Evolutionary conservation across 345 rosid genomes (phyloP).

Genomic region (thale cress (Arabidopsis thaliana)): TAIR10.1 NC_003075.7:14105501-14106000

Average conservation of each 20-base stretch:
- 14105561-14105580: conserved; percentile 1
- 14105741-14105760: conserved; percentile 21
- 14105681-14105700: conserved; percentile 8
- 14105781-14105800: background rate
- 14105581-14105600: conserved; percentile 31
- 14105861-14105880: no score
- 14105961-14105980: background rate
- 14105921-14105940: background rate
- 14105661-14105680: background rate
- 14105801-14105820: background rate
- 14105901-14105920: no score
- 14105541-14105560: background rate
- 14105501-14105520: conserved; percentile 40
- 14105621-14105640: conserved; percentile 36
- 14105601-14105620: conserved; percentile 35
- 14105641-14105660: conserved; percentile 36
- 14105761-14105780: background rate
- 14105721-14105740: conserved; percentile 27
- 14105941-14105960: background rate
- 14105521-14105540: conserved; percentile 39
- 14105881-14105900: no score
- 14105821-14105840: conserved; percentile 3
- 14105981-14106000: background rate
- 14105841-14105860: background rate
- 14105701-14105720: conserved; percentile 29